Conservation (phyloP, 179 eudicot genomes). For the Beta corolliflora region DNA sequence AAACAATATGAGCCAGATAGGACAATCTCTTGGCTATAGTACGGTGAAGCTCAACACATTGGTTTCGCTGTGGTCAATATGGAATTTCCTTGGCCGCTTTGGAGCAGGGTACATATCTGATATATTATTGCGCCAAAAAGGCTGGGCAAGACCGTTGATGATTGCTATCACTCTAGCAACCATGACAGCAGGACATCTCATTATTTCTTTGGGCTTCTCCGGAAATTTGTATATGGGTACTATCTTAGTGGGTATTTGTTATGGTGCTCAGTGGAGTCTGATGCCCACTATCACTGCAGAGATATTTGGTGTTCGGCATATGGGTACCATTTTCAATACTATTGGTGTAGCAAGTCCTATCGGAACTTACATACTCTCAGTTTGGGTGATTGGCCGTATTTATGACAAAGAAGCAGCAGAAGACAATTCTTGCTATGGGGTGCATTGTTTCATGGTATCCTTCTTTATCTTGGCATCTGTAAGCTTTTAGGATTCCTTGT, state of each 20-base stretch:
- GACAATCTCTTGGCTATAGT: conserved; percentile 69
- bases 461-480: conserved; percentile 64
- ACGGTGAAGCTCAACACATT: conserved; percentile 44
- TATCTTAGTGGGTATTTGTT: conserved; percentile 69
- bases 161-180: conserved; percentile 60
- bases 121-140: conserved; percentile 52
- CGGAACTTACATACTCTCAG: conserved; percentile 72
- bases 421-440: conserved; percentile 58
- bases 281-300: conserved; percentile 90
- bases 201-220: conserved; percentile 62
- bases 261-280: conserved; percentile 88
- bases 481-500: conserved; percentile 57
- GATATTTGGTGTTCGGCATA: conserved; percentile 68
- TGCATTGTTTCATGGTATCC: conserved; percentile 70
- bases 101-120: conserved; percentile 89
- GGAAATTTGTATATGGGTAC: conserved; percentile 80
- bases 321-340: conserved; percentile 91
- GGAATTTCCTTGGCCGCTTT: conserved; percentile 89
- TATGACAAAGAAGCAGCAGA: conserved; percentile 59
- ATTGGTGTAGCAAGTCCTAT: conserved; percentile 77
- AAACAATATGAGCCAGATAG: conserved; percentile 84
- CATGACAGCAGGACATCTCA: conserved; percentile 66
- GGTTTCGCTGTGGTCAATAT: conserved; percentile 84
- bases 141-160: conserved; percentile 64
- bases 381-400: conserved; percentile 71